phyloP scores from a whole-genome alignment of 257 asterid species.

The Salvia hispanica region DNA sequence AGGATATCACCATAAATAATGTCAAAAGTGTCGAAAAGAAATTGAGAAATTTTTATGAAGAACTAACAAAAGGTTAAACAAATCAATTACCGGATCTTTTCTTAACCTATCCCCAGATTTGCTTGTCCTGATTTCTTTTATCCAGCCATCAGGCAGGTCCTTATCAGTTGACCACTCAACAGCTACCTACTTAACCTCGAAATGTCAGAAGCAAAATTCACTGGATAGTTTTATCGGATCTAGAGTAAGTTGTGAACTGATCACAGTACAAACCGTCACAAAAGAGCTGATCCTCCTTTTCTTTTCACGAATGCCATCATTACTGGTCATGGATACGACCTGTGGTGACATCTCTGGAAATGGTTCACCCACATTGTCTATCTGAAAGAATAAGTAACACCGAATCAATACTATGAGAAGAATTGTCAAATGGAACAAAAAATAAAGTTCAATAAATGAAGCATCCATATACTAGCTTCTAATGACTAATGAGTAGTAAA shows the following conservation, averaged over 20 bases:
- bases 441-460: neutral
- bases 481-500: neutral
- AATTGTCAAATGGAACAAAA: neutral
- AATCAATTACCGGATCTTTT: conserved; percentile 56
- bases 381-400: conserved; percentile 2
- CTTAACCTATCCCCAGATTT: conserved; percentile 43
- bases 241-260: conserved; percentile 23
- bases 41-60: neutral
- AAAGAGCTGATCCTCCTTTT: conserved; percentile 27
- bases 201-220: conserved; percentile 28
- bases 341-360: conserved; percentile 25
- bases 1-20: conserved; percentile 4
- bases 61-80: conserved; percentile 3
- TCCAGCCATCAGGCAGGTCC: conserved; percentile 80
- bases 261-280: conserved; percentile 41
- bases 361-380: neutral
- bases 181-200: conserved; percentile 30
- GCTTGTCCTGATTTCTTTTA: conserved; percentile 49
- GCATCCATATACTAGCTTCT: neutral
- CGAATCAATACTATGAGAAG: neutral
- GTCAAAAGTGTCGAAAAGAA: neutral
- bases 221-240: conserved; percentile 16
- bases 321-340: conserved; percentile 19
- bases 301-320: conserved; percentile 21
- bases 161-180: conserved; percentile 36